Evolutionary conservation across 2,329 filamentous ascomycete species (phyloP).

Genomic region (Trichophyton schoenleinii): DNA sequence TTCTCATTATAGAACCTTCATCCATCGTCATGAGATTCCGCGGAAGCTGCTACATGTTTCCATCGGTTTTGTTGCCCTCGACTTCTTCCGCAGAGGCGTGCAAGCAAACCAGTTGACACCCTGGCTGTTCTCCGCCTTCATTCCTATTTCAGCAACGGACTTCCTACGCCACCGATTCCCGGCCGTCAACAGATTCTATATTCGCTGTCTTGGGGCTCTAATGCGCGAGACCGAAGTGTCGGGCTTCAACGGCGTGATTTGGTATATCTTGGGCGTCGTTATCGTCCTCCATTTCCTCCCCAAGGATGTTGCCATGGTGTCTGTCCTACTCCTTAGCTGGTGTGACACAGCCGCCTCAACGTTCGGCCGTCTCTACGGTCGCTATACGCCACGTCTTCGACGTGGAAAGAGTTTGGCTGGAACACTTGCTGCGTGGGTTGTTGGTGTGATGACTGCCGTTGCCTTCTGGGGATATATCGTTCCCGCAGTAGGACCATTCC

Average conservation of each 20-base stretch:
- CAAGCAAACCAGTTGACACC: slow-evolving; percentile 71
- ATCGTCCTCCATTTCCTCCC: slow-evolving; percentile 73
- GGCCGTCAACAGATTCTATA: slow-evolving; percentile 75
- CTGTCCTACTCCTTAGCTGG: slow-evolving; percentile 85
- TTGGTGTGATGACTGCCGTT: slow-evolving; percentile 69
- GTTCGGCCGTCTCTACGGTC: slow-evolving; percentile 78
- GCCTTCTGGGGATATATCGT: slow-evolving; percentile 83
- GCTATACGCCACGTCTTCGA: slow-evolving; percentile 74
- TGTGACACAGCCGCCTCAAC: slow-evolving; percentile 96
- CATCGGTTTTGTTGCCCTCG: slow-evolving; percentile 86
- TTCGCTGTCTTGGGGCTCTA: slow-evolving; percentile 68
- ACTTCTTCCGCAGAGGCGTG: slow-evolving; percentile 67
- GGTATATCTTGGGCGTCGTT: slow-evolving; percentile 87
- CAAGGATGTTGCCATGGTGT: slow-evolving; percentile 85
- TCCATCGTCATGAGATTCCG: slow-evolving; percentile 94
- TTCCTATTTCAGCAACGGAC: slow-evolving; percentile 75
- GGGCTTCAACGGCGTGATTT: slow-evolving; percentile 94
- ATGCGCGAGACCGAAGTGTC: slow-evolving; percentile 95
- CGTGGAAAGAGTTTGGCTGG: slow-evolving; percentile 86
- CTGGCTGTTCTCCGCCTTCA: slow-evolving; percentile 63
- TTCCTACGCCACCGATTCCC: slow-evolving; percentile 70
- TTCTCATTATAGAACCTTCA: slow-evolving; percentile 76
- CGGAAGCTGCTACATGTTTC: slow-evolving; percentile 88
- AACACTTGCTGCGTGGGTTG: slow-evolving; percentile 66
- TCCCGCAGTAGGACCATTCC: slow-evolving; percentile 53